Base-by-base conservation (phyloP, 495 filamentous ascomycete species). In the Aspergillus egyptiacus region DNA sequence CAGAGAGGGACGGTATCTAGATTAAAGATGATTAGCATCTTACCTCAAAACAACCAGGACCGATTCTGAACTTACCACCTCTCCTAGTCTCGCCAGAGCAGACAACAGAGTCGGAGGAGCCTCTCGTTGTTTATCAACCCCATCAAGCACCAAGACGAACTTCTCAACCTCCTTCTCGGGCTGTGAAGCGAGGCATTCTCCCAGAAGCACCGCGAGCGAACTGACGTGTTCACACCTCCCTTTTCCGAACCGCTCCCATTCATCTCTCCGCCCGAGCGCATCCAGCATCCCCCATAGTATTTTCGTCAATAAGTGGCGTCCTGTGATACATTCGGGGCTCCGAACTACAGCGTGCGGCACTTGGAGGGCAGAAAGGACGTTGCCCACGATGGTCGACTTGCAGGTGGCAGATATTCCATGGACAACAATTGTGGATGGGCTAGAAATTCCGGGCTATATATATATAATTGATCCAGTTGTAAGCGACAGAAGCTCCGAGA, bases 361-460 rank as follows among this genome's bases (percentile, higher is more conserved):
- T 32, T 65, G 48, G 19, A 78, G 70, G 3, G 60, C 55, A 20
- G 77, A 59, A 2, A 96, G 78, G 14, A 93, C 70, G 7, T 75
- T 70, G 33, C 71, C 69, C 18, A 86, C 69, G 39, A 95, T 78
- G 41, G 79, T 76, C 20, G 78, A 86, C 68, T 96, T 97, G 52
- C 93, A 94, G 0, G 91, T 96, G n/a, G 89, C 83, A 53, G 89
- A 82, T n/a, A 89, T 80, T 15, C 93, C 93, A 57, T 97, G 80
- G 36, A 93, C 65, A 5, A 95, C 81, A 2, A 97, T 55, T 33
- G 82, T 85, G 2, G 76, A 51, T 6, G 77, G 75, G 36, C 67
- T 75, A 44, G 71, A 67, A 3, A 66, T 51, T 17, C 53, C 50
- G 32, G 67, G 66, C 74, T 77, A 48, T 30, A 53, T 48, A 13